Conservation (phyloP, 2,329 filamentous ascomycete species). For the Orbilia oligospora region DNA sequence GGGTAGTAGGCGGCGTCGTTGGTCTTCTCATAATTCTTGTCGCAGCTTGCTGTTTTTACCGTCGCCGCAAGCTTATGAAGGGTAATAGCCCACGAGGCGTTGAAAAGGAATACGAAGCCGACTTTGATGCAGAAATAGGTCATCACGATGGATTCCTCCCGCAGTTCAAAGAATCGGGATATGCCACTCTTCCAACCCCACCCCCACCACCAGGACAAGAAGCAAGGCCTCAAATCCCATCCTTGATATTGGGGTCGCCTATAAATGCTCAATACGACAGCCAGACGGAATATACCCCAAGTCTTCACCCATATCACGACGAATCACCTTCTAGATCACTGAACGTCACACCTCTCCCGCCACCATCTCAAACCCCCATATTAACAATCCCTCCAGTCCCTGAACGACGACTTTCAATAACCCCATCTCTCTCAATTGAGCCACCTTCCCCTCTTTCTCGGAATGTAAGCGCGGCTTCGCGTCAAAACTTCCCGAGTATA, state of each 20-base stretch:
- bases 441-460: constrained; percentile 51
- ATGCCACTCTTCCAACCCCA: constrained; percentile 49
- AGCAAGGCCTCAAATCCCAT: constrained; percentile 30
- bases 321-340: constrained; percentile 48
- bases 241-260: constrained; percentile 12
- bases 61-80: constrained; percentile 63
- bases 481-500: constrained; percentile 46
- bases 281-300: constrained; percentile 49
- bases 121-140: constrained; percentile 52
- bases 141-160: constrained; percentile 53
- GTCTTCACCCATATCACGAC: constrained; percentile 44
- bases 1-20: constrained; percentile 69
- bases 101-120: constrained; percentile 55
- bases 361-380: constrained; percentile 16
- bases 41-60: constrained; percentile 68
- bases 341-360: constrained; percentile 40
- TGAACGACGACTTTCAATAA: constrained; percentile 36
- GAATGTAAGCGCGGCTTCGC: constrained; percentile 52
- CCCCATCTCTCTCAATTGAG: constrained; percentile 38
- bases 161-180: constrained; percentile 58
- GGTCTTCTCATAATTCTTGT: constrained; percentile 68
- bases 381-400: constrained; percentile 22
- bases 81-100: constrained; percentile 7
- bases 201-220: constrained; percentile 40
- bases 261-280: constrained; percentile 42